Conservation (phyloP, 1,284 basidiomycete genomes). For the Moesziomyces sp. region DNA sequence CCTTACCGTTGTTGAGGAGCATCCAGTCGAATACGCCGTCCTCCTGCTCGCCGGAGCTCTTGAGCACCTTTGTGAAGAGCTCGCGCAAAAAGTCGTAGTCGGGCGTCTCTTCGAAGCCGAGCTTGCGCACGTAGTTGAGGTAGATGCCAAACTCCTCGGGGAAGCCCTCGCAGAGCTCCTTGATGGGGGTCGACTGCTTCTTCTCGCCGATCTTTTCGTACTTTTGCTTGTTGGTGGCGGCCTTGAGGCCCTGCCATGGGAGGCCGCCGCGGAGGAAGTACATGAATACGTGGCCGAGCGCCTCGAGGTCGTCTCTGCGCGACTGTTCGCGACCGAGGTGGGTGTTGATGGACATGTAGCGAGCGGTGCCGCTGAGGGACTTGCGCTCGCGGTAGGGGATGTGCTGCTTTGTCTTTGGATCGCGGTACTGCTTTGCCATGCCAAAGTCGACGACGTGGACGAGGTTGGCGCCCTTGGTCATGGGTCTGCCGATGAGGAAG, state of each 20-base stretch:
- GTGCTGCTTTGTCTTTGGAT: slow-evolving; percentile 95
- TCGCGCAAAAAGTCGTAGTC: slow-evolving; percentile 96
- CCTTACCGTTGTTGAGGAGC: slow-evolving; percentile 86
- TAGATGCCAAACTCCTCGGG: slow-evolving; percentile 93
- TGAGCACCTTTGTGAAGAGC: slow-evolving; percentile 88
- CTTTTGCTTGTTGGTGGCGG: slow-evolving; percentile 97
- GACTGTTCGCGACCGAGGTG: slow-evolving; percentile 95
- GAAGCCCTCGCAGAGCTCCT: slow-evolving; percentile 90
- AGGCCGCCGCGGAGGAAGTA: slow-evolving; percentile 91
- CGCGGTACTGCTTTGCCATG: slow-evolving; percentile 97
- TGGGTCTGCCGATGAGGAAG: slow-evolving; percentile 90
- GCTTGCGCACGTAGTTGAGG: slow-evolving; percentile 85
- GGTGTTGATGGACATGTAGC: slow-evolving; percentile 98
- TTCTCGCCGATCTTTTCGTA: slow-evolving; percentile 99
- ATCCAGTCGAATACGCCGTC: slow-evolving; percentile 93
- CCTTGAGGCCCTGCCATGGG: slow-evolving; percentile 96
- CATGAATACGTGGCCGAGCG: slow-evolving; percentile 96
- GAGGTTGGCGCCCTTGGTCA: slow-evolving; percentile 84
- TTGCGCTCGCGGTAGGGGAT: slow-evolving; percentile 96
- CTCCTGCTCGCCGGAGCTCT: slow-evolving; percentile 85
- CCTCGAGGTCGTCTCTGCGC: slow-evolving; percentile 90
- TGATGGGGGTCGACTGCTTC: slow-evolving; percentile 95
- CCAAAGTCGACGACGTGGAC: slow-evolving; percentile 93
- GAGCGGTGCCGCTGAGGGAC: slow-evolving; percentile 85
- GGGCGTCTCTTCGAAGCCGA: slow-evolving; percentile 91